A percentile compares a stretch with the other conserved stretches of the same genome.
Conservation (phyloP, 208 protist genomes). For the Acanthamoeba polyphaga region DNA sequence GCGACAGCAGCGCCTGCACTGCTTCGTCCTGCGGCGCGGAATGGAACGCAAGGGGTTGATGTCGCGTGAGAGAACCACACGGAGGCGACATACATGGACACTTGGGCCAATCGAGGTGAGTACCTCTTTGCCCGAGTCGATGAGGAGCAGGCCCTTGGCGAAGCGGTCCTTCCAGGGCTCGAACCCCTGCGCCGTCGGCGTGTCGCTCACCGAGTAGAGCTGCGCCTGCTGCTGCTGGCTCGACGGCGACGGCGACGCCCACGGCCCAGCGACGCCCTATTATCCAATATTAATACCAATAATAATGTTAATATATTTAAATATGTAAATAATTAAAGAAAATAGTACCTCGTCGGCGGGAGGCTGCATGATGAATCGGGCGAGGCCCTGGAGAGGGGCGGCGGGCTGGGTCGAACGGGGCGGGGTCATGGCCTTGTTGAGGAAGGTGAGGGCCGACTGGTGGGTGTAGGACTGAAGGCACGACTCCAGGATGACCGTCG, state of each 20-base stretch:
- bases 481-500: constrained; percentile 39
- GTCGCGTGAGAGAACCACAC: neutral
- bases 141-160: constrained; percentile 18
- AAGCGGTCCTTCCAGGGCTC: constrained; percentile 33
- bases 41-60: neutral
- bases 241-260: neutral
- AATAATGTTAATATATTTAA: too few relatives aligned
- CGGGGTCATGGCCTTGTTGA: constrained; percentile 54
- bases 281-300: neutral
- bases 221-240: neutral
- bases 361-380: constrained; percentile 1
- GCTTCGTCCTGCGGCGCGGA: constrained; percentile 1
- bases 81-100: too few relatives aligned
- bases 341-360: neutral
- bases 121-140: constrained; percentile 11
- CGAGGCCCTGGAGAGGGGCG: neutral
- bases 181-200: neutral
- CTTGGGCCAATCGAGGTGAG: too few relatives aligned
- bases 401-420: neutral
- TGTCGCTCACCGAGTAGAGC: constrained; percentile 5
- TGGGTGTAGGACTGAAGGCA: constrained; percentile 46
- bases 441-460: neutral
- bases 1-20: constrained; percentile 26
- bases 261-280: neutral
- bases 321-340: neutral